phyloP scores from a whole-genome alignment of 2,329 filamentous ascomycete species.

The Ramularia endophylla region DNA sequence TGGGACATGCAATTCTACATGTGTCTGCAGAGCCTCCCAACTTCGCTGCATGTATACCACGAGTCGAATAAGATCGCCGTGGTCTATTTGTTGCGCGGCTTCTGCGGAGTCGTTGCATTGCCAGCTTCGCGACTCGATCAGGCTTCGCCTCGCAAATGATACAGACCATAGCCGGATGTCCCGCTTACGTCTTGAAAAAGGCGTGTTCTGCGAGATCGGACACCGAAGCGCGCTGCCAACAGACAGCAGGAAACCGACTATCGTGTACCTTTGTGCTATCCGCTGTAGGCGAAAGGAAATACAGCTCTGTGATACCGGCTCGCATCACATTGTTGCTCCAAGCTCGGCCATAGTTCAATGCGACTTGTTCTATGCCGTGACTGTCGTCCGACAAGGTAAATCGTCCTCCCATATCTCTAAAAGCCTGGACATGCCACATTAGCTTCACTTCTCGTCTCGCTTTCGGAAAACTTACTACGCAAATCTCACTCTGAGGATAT shows the following conservation, averaged over 20 bases:
- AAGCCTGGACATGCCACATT: slow-evolving; percentile 48
- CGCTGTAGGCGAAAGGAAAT: slow-evolving; percentile 31
- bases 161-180: too few species aligned
- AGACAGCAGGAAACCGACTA: slow-evolving; percentile 29
- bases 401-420: slow-evolving; percentile 64
- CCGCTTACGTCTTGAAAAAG: slow-evolving; percentile 15
- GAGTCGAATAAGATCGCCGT: too few species aligned
- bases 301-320: slow-evolving; percentile 57
- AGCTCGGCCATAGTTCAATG: slow-evolving; percentile 63
- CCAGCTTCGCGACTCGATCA: too few species aligned
- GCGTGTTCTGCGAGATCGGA: slow-evolving; percentile 17
- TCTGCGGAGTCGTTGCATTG: too few species aligned
- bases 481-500: slow-evolving; percentile 76
- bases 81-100: too few species aligned
- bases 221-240: slow-evolving; percentile 18
- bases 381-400: slow-evolving; percentile 96
- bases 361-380: slow-evolving; percentile 80
- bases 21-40: too few species aligned
- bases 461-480: slow-evolving; percentile 52
- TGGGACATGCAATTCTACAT: too few species aligned
- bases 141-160: too few species aligned
- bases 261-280: slow-evolving; percentile 22
- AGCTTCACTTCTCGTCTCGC: slow-evolving; percentile 14
- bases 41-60: too few species aligned
- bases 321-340: slow-evolving; percentile 50